These are phyloP conservation scores for Gossypium thurberi DNA, from an alignment of 345 rosid genomes.

Conservation along the genomic window DNA sequence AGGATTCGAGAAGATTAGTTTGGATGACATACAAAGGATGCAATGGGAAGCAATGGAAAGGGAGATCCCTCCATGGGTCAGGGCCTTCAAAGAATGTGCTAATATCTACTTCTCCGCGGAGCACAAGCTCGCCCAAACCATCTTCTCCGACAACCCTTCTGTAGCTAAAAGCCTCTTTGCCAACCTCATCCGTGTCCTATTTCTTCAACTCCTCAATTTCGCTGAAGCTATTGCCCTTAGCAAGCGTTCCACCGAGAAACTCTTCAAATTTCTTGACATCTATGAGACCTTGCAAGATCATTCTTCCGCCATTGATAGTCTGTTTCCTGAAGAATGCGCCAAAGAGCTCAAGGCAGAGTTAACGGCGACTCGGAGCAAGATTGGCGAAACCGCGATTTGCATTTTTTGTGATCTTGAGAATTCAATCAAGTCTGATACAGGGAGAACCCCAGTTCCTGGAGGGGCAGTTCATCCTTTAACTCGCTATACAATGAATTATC, in stretches of 20 bases:
- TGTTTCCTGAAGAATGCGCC: constrained; percentile 38
- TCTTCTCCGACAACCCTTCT: constrained; percentile 34
- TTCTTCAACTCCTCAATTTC: constrained; percentile 66
- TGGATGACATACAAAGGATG: constrained; percentile 80
- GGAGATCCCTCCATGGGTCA: constrained; percentile 67
- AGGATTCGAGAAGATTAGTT: constrained; percentile 69
- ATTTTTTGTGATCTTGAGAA: constrained; percentile 68
- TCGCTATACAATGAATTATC: constrained; percentile 82
- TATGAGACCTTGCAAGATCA: constrained; percentile 64
- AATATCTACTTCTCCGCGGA: constrained; percentile 50
- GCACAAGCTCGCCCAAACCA: constrained; percentile 36
- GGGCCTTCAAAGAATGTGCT: constrained; percentile 52
- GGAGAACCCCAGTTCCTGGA: constrained; percentile 67
- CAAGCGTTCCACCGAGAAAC: constrained; percentile 61
- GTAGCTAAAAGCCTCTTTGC: constrained; percentile 37
- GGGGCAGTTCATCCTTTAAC: constrained; percentile 89
- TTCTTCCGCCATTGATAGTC: constrained; percentile 28
- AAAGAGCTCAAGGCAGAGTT: constrained; percentile 49
- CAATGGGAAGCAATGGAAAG: constrained; percentile 65
- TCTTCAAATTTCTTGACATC: constrained; percentile 78
- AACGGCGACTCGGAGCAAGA: constrained; percentile 36
- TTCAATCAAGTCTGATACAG: constrained; percentile 62
- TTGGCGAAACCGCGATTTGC: constrained; percentile 66
- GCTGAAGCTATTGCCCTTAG: constrained; percentile 71
- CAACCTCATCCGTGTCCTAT: constrained; percentile 40